These are phyloP conservation scores for Irpex rosettiformis DNA, from an alignment of 1,284 basidiomycete genomes.

Conservation along the genomic window DNA sequence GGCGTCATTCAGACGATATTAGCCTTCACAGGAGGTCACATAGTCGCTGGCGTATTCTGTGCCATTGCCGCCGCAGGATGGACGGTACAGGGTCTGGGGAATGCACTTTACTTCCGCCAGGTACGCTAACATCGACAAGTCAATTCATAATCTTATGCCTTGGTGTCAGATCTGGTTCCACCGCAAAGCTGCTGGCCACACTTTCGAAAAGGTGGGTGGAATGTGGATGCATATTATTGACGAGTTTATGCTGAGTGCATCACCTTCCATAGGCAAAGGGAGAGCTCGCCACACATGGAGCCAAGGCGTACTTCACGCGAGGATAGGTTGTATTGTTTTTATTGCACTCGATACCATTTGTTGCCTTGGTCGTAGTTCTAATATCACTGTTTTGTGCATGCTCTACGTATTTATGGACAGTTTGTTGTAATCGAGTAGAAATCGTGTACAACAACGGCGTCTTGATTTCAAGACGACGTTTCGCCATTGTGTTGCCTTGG, in stretches of 20 bases:
- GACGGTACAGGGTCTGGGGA: constrained; percentile 81
- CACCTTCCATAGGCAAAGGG: constrained; percentile 63
- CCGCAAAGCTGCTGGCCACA: constrained; percentile 79
- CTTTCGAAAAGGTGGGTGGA: constrained; percentile 68
- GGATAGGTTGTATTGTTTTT: constrained; percentile 30
- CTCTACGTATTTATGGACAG: constrained; percentile 6
- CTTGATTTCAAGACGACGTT: background rate
- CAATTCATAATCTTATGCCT: background rate
- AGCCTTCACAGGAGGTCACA: constrained; percentile 58
- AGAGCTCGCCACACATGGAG: constrained; percentile 83
- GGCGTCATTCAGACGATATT: constrained; percentile 93
- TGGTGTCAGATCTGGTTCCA: constrained; percentile 74
- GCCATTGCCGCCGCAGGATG: constrained; percentile 84
- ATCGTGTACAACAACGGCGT: background rate
- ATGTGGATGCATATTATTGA: background rate
- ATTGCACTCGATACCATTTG: constrained; percentile 1
- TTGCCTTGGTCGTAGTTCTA: background rate
- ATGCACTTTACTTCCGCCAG: constrained; percentile 80
- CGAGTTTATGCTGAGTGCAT: constrained; percentile 12
- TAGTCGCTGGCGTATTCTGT: constrained; percentile 78
- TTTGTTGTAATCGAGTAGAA: constrained; percentile 7
- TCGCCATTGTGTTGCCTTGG: background rate
- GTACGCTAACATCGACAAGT: constrained; percentile 34
- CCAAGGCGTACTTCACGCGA: constrained; percentile 83
- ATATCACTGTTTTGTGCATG: background rate